A percentile compares a stretch with the other conserved stretches of the same genome.
Evolutionary conservation across 352 stramenopile genomes (phyloP).

Genomic region (Thalassiosira sp.): DNA sequence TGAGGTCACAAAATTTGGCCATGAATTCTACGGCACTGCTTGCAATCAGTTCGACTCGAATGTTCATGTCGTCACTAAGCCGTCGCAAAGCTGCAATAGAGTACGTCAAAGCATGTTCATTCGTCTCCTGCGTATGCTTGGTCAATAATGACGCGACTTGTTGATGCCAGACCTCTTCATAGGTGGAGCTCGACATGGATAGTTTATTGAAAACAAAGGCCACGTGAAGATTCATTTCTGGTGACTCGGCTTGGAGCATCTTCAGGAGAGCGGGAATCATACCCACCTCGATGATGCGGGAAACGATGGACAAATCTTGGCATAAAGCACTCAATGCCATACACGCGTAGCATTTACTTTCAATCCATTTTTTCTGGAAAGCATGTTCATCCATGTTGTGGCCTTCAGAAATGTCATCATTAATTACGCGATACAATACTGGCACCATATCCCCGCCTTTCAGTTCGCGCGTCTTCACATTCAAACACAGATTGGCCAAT

Average conservation of each 20-base stretch:
- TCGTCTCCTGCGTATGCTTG: constrained; percentile 20
- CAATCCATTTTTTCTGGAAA: constrained; percentile 31
- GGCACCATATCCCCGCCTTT: constrained; percentile 32
- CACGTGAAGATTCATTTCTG: constrained; percentile 92
- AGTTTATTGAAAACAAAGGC: constrained; percentile 93
- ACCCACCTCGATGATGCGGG: constrained; percentile 70
- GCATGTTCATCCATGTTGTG: neutral
- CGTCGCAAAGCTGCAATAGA: constrained; percentile 89
- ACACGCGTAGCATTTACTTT: constrained; percentile 57
- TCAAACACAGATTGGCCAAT: constrained; percentile 89
- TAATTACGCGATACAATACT: constrained; percentile 28
- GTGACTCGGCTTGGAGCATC: constrained; percentile 77
- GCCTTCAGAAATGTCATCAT: constrained; percentile 14
- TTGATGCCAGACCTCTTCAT: constrained; percentile 62
- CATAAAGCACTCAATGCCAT: constrained; percentile 53
- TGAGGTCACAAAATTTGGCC: constrained; percentile 46
- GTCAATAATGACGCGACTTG: constrained; percentile 30
- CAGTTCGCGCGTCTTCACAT: constrained; percentile 84
- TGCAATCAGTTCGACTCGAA: constrained; percentile 86
- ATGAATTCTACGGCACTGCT: constrained; percentile 74
- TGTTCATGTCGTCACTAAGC: constrained; percentile 85
- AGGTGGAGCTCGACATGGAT: constrained; percentile 83
- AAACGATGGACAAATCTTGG: constrained; percentile 19
- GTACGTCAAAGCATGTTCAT: constrained; percentile 86
- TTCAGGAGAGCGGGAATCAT: constrained; percentile 84